Conservation (phyloP, 306 rosid species). For the Glycine tomentella region DNA sequence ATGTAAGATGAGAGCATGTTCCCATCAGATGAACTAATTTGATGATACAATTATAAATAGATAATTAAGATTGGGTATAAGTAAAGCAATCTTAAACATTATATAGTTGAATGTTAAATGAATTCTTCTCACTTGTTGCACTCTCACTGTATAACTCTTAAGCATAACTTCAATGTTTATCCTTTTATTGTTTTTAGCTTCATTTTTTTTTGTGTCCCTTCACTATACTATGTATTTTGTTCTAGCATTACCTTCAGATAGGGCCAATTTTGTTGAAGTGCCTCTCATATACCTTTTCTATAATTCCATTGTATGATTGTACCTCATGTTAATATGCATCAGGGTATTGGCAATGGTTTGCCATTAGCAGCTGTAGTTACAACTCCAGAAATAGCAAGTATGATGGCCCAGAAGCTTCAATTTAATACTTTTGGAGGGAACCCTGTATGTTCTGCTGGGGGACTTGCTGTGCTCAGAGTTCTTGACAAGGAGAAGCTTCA, state of each 20-base stretch:
- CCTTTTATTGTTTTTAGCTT: too few relatives aligned
- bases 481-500: constrained; percentile 81
- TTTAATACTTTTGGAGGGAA: constrained; percentile 86
- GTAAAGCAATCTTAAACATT: not conserved
- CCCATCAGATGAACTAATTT: not conserved
- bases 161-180: not conserved
- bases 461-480: constrained; percentile 73
- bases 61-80: not conserved
- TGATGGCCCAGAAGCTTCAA: constrained; percentile 65
- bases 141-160: not conserved
- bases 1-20: not conserved
- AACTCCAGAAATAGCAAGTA: constrained; percentile 76
- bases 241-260: too few relatives aligned
- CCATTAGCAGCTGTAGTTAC: constrained; percentile 88
- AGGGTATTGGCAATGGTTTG: constrained; percentile 86
- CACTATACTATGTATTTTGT: too few relatives aligned
- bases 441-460: constrained; percentile 82
- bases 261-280: too few relatives aligned
- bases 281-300: too few relatives aligned
- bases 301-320: too few relatives aligned
- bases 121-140: not conserved
- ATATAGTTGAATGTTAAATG: not conserved
- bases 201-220: too few relatives aligned
- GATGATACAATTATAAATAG: not conserved
- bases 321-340: constrained; percentile 30